Conservation (phyloP, 1,284 basidiomycete genomes). For the Fomitiporia mediterranea region DNA sequence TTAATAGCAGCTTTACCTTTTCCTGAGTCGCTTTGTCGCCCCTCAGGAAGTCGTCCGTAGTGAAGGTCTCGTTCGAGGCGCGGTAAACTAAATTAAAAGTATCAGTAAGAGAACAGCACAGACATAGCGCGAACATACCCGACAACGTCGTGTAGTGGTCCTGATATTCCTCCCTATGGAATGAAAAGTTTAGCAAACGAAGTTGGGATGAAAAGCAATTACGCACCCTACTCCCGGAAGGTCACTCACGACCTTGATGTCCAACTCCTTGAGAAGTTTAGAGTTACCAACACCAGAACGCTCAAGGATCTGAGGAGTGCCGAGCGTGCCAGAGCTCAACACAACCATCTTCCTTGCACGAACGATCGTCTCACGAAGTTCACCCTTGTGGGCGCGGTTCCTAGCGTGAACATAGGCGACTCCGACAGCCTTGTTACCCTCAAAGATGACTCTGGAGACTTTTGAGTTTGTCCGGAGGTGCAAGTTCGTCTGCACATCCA, state of each 20-base stretch:
- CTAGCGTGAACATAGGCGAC: conserved; percentile 63
- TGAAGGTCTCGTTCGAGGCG: conserved; percentile 59
- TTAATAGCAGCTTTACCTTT: conserved; percentile 36
- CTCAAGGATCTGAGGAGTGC: conserved; percentile 66
- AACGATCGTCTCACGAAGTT: conserved; percentile 56
- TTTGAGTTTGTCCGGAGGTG: conserved; percentile 59
- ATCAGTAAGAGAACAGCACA: background rate
- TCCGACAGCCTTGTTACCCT: conserved; percentile 65
- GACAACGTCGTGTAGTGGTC: conserved; percentile 70
- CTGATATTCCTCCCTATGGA: conserved; percentile 58
- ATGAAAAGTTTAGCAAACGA: background rate
- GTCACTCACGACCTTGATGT: conserved; percentile 60
- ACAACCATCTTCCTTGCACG: conserved; percentile 63
- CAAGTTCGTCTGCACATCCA: conserved; percentile 61
- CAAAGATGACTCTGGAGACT: conserved; percentile 67
- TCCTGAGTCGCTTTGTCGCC: conserved; percentile 55
- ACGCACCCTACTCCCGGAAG: conserved; percentile 67
- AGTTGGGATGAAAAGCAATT: no score
- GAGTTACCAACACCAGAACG: conserved; percentile 63
- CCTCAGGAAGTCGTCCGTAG: conserved; percentile 64
- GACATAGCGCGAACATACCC: conserved; percentile 33
- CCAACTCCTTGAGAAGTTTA: conserved; percentile 48
- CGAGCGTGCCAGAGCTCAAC: conserved; percentile 59
- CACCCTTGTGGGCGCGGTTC: conserved; percentile 50
- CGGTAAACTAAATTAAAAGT: conserved; percentile 49